These are phyloP conservation scores for Herpetospermum pedunculosum DNA, from an alignment of 306 rosid genomes.

Conservation along the genomic window DNA sequence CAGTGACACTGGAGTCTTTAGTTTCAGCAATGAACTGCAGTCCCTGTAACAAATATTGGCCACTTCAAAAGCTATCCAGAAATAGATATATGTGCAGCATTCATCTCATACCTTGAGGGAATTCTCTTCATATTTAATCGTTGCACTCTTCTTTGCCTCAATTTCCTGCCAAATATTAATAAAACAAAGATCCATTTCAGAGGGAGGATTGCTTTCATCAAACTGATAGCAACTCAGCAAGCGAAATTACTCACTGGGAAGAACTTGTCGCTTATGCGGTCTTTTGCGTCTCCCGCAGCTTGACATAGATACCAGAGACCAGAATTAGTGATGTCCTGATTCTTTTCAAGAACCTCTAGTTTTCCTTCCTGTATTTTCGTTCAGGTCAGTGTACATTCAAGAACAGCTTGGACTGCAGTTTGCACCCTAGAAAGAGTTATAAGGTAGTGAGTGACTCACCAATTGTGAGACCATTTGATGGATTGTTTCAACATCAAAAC, in stretches of 20 bases:
- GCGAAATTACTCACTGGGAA: constrained; percentile 19
- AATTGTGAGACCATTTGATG: constrained; percentile 37
- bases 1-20: constrained; percentile 6
- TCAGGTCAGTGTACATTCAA: not conserved
- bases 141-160: constrained; percentile 18
- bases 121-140: constrained; percentile 22
- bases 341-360: constrained; percentile 33
- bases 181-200: not conserved
- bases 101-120: constrained; percentile 33
- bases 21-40: constrained; percentile 36
- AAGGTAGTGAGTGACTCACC: constrained; percentile 23
- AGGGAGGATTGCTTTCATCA: not conserved
- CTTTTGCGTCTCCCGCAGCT: constrained; percentile 27
- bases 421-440: not conserved
- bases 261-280: constrained; percentile 17
- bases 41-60: constrained; percentile 21
- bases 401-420: not conserved
- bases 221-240: not conserved
- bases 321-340: constrained; percentile 38
- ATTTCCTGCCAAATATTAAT: constrained; percentile 16
- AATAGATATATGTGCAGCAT: not conserved
- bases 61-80: not conserved
- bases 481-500: constrained; percentile 33
- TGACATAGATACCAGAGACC: constrained; percentile 46
- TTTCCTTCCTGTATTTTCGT: constrained; percentile 39